Base-by-base conservation (phyloP, 345 rosid species). In the Rhizophora apiculata region DNA sequence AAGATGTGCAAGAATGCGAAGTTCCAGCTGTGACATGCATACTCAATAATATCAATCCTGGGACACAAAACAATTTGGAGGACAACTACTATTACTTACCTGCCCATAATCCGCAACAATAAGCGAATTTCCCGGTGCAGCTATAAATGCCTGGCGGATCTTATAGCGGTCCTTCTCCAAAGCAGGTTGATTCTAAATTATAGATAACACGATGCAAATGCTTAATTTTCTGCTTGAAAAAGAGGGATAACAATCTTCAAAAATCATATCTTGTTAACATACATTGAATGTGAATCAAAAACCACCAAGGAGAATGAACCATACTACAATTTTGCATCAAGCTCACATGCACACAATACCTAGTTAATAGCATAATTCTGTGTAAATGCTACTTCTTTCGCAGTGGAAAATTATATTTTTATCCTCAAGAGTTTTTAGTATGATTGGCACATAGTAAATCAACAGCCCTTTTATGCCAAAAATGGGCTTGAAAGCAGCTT, bases 21-120 rank as follows among this genome's bases (percentile, higher is more conserved):
- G 98, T 82, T 95, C 99, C 83, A 92, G 85, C 98, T 95, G 89
- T 73, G 63, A 74, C 26, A 65, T 57, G 63, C 71, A 76, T 31
- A 66, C 27, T 32, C 62, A 72, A 72, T 78, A 76, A 63, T 72
- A 75, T 78, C 53, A 75, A 64, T 54, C 61, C 67, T 19, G 3
- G 53, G 20, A 71, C 34, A 31, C 32, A 69, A 68, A 34, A 26
- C 24, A 46, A 36, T 24, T 43, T 58, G 56, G 55, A 57, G 48
- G 24, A 56, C n/a, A 76, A 73, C 55, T 49, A 37, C 76, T 64
- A 66, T 59, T 32, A 72, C 82, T 70, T 74, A 95, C 99, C 92
- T 95, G 99, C 52, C 98, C 98, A 77, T 95, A 95, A 80, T 95
- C 99, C 57, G 99, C 98, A 65, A 95, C 99, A 32, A 95, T 85